Evolutionary conservation across 306 rosid species (phyloP), one percentile per base, ranked within the genome.

Genomic region (Prosopis cineraria): DNA sequence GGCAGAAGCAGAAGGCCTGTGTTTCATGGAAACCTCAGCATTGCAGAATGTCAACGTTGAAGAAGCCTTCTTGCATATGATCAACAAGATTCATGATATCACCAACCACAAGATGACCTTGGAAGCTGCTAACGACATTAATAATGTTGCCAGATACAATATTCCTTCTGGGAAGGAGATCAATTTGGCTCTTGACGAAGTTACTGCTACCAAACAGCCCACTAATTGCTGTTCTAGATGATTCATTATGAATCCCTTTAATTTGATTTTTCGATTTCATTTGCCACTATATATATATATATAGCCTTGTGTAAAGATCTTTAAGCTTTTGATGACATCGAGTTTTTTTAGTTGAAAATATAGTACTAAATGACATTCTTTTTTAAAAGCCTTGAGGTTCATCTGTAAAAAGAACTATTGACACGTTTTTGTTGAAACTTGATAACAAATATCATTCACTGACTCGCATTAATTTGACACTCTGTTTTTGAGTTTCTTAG

Each of bases 21-120:
- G 86, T 74, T 95, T 95, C 85, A 91, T 92, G 98, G 98, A 95
- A 79, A 95, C 98, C 4, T 95, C 98, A 2, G 98, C 98, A 6
- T 36, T 89, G 39, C 91, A 95, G 68, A 91, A 92, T 75, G 48
- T 86, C 19, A 92, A 95, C 27, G 98, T 95, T 20, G 98, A 95
- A 48, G 88, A 89, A 39, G 93, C 92, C 13, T 95, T 95, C 64
- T 80, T 90, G 13, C 79, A 88, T 48, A 92, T 92, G 97, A 76
- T 94, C 60, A 75, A 87, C 9, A 88, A 81, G 82, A 94, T 94
- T 29, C 90, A 89, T 65, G 86, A 91, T 13, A 83, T 88, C 66
- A 88, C 89, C 24, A 88, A 78, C 77, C 97, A 89, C 3, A 94
- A 83, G 69, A n/a, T n/a, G n/a, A 80, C 79, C 27, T 85, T 94